phyloP scores from a whole-genome alignment of 1,284 basidiomycete species.

The Irpex sp. region DNA sequence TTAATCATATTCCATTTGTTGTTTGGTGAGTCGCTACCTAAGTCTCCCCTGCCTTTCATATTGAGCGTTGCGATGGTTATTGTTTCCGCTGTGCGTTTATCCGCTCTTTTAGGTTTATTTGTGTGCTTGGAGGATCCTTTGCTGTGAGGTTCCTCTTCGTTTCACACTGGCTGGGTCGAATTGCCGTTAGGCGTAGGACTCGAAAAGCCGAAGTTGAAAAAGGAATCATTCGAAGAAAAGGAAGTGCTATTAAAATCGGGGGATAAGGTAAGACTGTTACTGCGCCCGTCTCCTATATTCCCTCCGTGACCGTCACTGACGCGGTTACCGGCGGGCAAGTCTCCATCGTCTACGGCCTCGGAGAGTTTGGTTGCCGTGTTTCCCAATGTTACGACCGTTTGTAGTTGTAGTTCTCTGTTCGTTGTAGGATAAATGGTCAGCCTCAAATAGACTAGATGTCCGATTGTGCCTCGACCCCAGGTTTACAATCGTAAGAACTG shows the following conservation, averaged over 20 bases:
- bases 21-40: neutral
- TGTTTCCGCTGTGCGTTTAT: neutral
- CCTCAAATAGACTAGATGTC: neutral
- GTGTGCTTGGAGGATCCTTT: neutral
- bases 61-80: neutral
- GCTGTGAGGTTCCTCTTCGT: neutral
- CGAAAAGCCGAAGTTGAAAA: neutral
- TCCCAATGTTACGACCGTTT: neutral
- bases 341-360: neutral
- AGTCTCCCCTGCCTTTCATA: constrained; percentile 2
- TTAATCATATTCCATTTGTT: neutral
- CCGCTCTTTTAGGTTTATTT: neutral
- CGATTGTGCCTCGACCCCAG: neutral
- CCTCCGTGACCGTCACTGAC: neutral
- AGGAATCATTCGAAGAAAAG: neutral
- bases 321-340: neutral
- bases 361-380: neutral
- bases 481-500: neutral
- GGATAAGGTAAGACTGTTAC: neutral
- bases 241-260: neutral
- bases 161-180: neutral
- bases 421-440: neutral
- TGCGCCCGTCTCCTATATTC: neutral
- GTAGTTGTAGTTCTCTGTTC: neutral
- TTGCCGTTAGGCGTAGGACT: neutral